A percentile compares a stretch with the other conserved stretches of the same genome.
Evolutionary conservation across 495 filamentous ascomycete genomes (phyloP).

Genomic region (Neurospora sp.): DNA sequence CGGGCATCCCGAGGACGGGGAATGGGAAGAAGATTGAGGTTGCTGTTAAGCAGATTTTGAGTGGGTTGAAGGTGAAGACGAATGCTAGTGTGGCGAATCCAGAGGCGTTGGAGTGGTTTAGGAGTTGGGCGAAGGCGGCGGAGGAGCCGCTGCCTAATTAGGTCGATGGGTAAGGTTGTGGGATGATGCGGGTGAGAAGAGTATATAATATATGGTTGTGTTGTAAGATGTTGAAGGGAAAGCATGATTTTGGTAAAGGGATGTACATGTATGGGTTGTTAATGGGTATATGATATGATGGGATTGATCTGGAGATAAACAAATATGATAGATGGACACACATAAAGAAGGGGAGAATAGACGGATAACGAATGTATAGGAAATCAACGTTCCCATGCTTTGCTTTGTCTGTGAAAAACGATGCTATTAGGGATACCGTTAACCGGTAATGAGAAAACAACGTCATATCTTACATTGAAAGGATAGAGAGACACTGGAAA

Average conservation of each 20-base stretch:
- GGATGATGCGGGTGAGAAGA: neutral
- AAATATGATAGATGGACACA: neutral
- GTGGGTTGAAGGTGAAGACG: slow-evolving; percentile 73
- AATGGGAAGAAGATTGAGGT: slow-evolving; percentile 96
- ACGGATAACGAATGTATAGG: neutral
- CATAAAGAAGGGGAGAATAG: neutral
- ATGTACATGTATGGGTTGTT: neutral
- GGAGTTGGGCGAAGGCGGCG: slow-evolving; percentile 48
- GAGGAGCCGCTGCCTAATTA: slow-evolving; percentile 11
- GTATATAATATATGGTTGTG: neutral
- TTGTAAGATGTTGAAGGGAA: neutral
- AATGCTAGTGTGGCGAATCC: slow-evolving; percentile 80
- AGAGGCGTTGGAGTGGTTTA: slow-evolving; percentile 76
- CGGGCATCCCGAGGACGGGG: slow-evolving; percentile 74
- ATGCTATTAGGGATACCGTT: neutral
- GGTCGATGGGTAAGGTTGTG: too few relatives aligned
- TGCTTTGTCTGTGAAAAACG: neutral
- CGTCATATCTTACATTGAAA: neutral
- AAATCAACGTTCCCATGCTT: neutral
- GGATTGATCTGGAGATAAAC: neutral
- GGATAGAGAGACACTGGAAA: neutral
- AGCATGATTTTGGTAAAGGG: neutral
- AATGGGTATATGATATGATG: neutral
- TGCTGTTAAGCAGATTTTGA: slow-evolving; percentile 89
- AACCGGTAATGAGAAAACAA: neutral